A percentile compares a stretch with the other conserved stretches of the same genome.
These are phyloP conservation scores for Boletus tomentosulus DNA, from an alignment of 768 basidiomycete species.

Conservation along the genomic window DNA sequence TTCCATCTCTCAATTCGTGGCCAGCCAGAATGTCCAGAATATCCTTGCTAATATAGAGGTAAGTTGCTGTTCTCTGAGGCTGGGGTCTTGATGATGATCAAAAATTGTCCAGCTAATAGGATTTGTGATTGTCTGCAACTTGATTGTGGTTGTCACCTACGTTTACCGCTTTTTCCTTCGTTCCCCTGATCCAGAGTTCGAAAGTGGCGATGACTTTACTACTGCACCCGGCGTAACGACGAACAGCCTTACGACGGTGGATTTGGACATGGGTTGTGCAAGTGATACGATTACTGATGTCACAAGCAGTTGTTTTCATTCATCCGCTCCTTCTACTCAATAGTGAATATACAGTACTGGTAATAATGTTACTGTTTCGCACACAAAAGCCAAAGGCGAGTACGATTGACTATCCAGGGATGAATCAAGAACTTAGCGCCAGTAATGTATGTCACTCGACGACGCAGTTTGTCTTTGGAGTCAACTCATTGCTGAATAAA, in stretches of 20 bases:
- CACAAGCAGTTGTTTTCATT: background rate
- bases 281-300: background rate
- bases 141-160: constrained; percentile 2
- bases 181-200: background rate
- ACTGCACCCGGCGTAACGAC: background rate
- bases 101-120: background rate
- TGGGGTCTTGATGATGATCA: background rate
- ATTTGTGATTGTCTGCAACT: background rate
- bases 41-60: background rate
- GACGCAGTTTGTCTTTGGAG: too few species aligned
- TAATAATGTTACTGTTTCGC: background rate
- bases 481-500: too few species aligned
- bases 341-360: background rate
- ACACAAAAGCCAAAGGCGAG: too few species aligned
- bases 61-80: background rate
- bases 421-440: too few species aligned
- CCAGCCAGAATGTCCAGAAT: background rate
- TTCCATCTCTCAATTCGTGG: background rate
- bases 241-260: background rate
- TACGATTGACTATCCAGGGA: too few species aligned
- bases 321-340: background rate
- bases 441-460: too few species aligned
- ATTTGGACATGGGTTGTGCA: background rate
- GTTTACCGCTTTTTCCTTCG: background rate
- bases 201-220: background rate